Conservation (phyloP, 345 rosid genomes). For the Hypericum perforatum region DNA sequence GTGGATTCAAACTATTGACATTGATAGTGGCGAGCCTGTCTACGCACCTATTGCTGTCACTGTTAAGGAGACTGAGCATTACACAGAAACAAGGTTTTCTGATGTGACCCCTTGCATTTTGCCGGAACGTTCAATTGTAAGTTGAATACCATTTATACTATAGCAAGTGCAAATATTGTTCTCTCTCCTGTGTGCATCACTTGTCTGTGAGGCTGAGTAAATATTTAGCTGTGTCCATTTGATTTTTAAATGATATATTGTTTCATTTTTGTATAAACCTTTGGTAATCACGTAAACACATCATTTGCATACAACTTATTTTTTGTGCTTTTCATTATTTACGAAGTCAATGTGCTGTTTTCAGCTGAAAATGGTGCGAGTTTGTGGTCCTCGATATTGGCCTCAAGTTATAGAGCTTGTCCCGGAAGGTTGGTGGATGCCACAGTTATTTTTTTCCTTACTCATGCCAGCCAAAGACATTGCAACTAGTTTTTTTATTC, state of each 20-base stretch:
- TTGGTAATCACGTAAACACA: no score
- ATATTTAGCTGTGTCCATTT: slow-evolving; percentile 10
- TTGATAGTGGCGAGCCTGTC: slow-evolving; percentile 89
- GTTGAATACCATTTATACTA: slow-evolving; percentile 23
- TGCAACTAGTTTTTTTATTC: not conserved
- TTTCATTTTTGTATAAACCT: no score
- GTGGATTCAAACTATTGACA: slow-evolving; percentile 94
- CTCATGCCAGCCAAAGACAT: no score
- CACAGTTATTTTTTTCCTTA: slow-evolving; percentile 12
- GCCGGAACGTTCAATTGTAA: slow-evolving; percentile 92
- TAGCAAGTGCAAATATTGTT: not conserved
- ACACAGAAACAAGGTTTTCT: slow-evolving; percentile 78
- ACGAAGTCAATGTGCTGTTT: not conserved
- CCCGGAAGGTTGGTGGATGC: slow-evolving; percentile 55
- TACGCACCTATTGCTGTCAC: slow-evolving; percentile 89
- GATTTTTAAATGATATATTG: no score
- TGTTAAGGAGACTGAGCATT: slow-evolving; percentile 64
- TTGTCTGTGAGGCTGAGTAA: not conserved
- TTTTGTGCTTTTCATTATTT: not conserved
- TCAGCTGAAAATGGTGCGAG: slow-evolving; percentile 68
- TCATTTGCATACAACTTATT: no score
- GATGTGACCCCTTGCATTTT: slow-evolving; percentile 90
- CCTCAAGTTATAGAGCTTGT: slow-evolving; percentile 75
- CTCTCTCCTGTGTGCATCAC: not conserved
- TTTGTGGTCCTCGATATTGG: slow-evolving; percentile 98